Evolutionary conservation across 768 basidiomycete genomes (phyloP).

Genomic region (Auricularia heimuer): DNA sequence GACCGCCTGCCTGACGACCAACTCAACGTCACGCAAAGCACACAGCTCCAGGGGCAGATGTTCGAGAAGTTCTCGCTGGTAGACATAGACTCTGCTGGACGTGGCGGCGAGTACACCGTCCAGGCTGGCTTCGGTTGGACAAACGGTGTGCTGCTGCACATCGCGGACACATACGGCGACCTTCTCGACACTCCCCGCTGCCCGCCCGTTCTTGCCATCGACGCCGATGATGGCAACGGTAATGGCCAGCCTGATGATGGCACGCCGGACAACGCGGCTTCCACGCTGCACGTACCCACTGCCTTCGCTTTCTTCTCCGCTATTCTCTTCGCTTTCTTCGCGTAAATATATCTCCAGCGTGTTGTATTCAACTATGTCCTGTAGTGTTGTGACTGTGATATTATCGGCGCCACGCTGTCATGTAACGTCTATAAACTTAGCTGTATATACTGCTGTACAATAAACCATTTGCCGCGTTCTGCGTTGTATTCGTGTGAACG

Average conservation of each 20-base stretch:
- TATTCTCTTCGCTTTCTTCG: neutral
- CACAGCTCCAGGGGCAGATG: slow-evolving; percentile 47
- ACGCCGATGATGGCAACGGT: neutral
- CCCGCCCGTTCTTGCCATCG: slow-evolving; percentile 31
- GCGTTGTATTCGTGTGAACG: too few relatives aligned
- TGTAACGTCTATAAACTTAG: too few relatives aligned
- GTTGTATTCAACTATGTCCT: too few relatives aligned
- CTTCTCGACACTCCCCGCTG: slow-evolving; percentile 54
- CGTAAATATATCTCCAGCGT: neutral
- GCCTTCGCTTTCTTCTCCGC: neutral
- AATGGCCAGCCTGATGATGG: neutral
- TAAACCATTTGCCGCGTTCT: too few relatives aligned
- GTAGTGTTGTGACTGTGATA: too few relatives aligned
- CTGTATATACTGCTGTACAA: too few relatives aligned
- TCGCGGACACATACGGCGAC: slow-evolving; percentile 55
- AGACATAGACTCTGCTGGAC: slow-evolving; percentile 70
- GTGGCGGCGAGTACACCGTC: slow-evolving; percentile 82
- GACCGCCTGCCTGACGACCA: slow-evolving; percentile 59
- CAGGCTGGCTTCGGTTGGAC: slow-evolving; percentile 85
- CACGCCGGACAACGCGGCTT: neutral
- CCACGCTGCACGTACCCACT: neutral
- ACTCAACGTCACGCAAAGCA: slow-evolving; percentile 58
- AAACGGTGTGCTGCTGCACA: slow-evolving; percentile 71
- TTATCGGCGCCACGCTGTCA: too few relatives aligned
- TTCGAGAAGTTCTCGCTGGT: slow-evolving; percentile 79